These are phyloP conservation scores for Crithidia mellificae DNA, from an alignment of 208 protist species.

Conservation along the genomic window DNA sequence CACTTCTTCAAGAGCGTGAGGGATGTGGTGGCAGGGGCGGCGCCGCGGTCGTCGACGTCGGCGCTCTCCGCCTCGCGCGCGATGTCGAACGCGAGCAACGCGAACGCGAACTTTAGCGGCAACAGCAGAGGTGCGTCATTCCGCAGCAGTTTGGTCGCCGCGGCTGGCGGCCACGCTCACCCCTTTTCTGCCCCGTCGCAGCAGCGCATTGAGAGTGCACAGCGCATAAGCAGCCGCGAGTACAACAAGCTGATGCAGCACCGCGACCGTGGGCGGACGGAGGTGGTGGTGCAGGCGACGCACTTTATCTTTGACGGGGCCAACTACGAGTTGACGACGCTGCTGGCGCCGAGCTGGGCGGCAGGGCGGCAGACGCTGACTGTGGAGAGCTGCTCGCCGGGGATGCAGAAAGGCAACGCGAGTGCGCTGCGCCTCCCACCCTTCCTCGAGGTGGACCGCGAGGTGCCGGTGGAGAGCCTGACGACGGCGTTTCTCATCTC, in stretches of 20 bases:
- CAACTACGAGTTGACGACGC: slow-evolving; percentile 68
- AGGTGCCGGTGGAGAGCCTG: slow-evolving; percentile 64
- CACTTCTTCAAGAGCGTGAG: slow-evolving; percentile 68
- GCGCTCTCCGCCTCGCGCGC: background rate
- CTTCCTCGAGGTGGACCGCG: slow-evolving; percentile 71
- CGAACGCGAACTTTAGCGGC: background rate
- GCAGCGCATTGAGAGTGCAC: slow-evolving; percentile 50
- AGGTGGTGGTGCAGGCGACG: slow-evolving; percentile 51
- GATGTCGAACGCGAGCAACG: slow-evolving; percentile 10
- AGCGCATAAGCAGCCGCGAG: slow-evolving; percentile 75
- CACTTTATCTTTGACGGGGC: slow-evolving; percentile 65
- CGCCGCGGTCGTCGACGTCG: background rate
- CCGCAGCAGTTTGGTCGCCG: slow-evolving; percentile 20
- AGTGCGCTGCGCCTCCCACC: slow-evolving; percentile 41
- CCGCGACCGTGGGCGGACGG: slow-evolving; percentile 44
- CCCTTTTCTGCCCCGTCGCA: slow-evolving; percentile 14
- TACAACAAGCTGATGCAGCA: slow-evolving; percentile 65
- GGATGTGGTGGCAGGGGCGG: slow-evolving; percentile 4
- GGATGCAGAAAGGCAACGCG: background rate
- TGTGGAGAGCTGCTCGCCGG: slow-evolving; percentile 39
- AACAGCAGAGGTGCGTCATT: slow-evolving; percentile 15
- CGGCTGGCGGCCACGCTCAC: background rate
- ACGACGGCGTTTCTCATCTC: slow-evolving; percentile 68
- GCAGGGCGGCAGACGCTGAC: slow-evolving; percentile 64
- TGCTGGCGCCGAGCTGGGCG: slow-evolving; percentile 58